Base-by-base conservation (phyloP, 1,139 yeast species). In the Pichia sp. region DNA sequence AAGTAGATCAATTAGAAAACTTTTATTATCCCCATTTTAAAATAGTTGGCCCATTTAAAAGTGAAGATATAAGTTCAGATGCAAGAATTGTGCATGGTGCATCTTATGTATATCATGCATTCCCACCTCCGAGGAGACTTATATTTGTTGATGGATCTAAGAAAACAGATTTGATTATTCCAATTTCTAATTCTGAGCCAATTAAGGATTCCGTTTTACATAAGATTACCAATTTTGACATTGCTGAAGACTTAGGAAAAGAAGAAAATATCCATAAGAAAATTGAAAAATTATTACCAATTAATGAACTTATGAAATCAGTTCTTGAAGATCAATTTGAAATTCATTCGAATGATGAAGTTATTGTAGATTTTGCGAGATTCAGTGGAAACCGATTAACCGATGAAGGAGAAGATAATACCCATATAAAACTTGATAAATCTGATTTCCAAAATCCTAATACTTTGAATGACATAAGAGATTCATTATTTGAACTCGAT, bases 1-100 rank as follows among this genome's bases (percentile, higher is more conserved):
- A 54, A 29, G 36, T 48, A 4, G 6, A 25, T 5, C n/a, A 16
- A 3, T 30, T 55, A 11, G 42, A 49, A 12, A 31, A 44, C 16
- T 25, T 39, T 1, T 27, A 40, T 20, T 55, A 51, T 26, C 64
- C 64, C 1, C 48, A 43, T 25, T 52, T 61, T 35, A 52, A 48
- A 29, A 51, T 59, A 0, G 40, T 40, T 2, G 53, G 49, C 4
- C 52, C 54, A 0, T 31, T 40, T 7, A 50, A 48, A 16, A 25
- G 31, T 2, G 24, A 25, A 7, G 40, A 45, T 22, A 37, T 59
- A 32, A 49, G 56, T 8, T 35, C 44, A 1, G 61, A 57, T 16
- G 57, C 59, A 2, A 51, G 61, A 39, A 47, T 53, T 8, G 47
- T 60, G 3, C 43, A 53, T 49, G 64, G 64, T 7, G 56, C 62